Conservation (phyloP, 23 red algal species). For the Rhodosorus marinus region DNA sequence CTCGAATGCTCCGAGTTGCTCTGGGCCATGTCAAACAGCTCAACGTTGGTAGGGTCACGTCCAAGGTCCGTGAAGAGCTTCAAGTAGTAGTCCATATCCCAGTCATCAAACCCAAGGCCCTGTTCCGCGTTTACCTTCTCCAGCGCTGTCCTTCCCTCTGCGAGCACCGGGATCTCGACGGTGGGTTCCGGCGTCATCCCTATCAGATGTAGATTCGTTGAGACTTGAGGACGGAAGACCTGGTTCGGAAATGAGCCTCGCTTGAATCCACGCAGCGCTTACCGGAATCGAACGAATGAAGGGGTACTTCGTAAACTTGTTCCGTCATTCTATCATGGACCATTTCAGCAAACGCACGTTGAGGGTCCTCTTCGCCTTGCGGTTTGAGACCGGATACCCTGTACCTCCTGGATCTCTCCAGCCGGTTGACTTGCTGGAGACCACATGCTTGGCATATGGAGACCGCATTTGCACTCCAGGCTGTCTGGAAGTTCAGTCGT, state of each 20-base stretch:
- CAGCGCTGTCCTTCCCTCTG: slow-evolving; percentile 29
- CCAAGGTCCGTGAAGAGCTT: slow-evolving; percentile 47
- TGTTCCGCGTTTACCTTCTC: slow-evolving; percentile 8
- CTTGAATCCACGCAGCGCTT: too few relatives aligned
- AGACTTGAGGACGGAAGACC: not conserved
- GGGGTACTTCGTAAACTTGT: slow-evolving; percentile 14
- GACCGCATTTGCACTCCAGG: slow-evolving; percentile 88
- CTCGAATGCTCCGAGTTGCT: slow-evolving; percentile 97
- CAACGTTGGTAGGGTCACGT: slow-evolving; percentile 86
- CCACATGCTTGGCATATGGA: slow-evolving; percentile 69
- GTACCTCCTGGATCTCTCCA: slow-evolving; percentile 78
- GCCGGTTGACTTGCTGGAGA: slow-evolving; percentile 8
- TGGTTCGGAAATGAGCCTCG: too few relatives aligned
- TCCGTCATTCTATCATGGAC: slow-evolving; percentile 96
- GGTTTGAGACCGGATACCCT: not conserved
- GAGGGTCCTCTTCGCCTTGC: not conserved
- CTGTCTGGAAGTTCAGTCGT: slow-evolving; percentile 95
- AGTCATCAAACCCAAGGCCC: slow-evolving; percentile 80
- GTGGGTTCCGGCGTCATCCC: slow-evolving; percentile 2
- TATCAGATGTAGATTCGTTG: not conserved
- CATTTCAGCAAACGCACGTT: slow-evolving; percentile 7
- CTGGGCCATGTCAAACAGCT: slow-evolving; percentile 97
- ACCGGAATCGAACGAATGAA: slow-evolving; percentile 26
- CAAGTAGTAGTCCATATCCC: slow-evolving; percentile 68
- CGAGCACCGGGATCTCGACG: slow-evolving; percentile 27